Conservation (phyloP, 108 stramenopile species). For the Pseudonitzschia delicatissima region DNA sequence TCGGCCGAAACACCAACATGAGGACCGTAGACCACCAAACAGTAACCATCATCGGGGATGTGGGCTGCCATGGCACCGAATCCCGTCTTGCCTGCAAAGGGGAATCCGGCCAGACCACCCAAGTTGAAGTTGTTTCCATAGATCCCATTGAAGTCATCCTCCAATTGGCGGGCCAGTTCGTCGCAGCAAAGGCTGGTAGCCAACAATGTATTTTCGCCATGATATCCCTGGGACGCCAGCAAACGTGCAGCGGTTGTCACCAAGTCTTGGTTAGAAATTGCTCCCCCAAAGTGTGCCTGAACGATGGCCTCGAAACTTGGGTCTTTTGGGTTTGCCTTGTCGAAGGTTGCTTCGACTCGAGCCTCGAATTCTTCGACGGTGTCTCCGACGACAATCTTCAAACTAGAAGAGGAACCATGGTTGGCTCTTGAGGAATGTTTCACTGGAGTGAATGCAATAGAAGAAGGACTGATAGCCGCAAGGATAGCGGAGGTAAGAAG, state of each 20-base stretch:
- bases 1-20: constrained; percentile 61
- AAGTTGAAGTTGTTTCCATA: constrained; percentile 49
- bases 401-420: background rate
- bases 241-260: constrained; percentile 17
- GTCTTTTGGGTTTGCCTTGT: background rate
- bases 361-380: constrained; percentile 8
- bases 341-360: constrained; percentile 7
- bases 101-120: constrained; percentile 60
- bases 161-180: constrained; percentile 39
- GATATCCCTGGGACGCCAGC: constrained; percentile 33
- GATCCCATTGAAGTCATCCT: constrained; percentile 36
- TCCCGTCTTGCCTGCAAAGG: constrained; percentile 47
- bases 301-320: constrained; percentile 7
- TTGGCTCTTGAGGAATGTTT: background rate
- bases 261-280: constrained; percentile 41
- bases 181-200: constrained; percentile 55
- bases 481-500: background rate
- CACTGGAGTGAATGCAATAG: background rate
- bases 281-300: constrained; percentile 34
- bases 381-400: constrained; percentile 9
- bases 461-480: background rate
- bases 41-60: constrained; percentile 61
- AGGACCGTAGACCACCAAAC: constrained; percentile 62
- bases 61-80: constrained; percentile 73
- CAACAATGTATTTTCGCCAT: constrained; percentile 36